Percentiles rank a stretch among this genome's conserved stretches.
phyloP scores from a whole-genome alignment of 306 rosid genomes.

The Ormosia emarginata region DNA sequence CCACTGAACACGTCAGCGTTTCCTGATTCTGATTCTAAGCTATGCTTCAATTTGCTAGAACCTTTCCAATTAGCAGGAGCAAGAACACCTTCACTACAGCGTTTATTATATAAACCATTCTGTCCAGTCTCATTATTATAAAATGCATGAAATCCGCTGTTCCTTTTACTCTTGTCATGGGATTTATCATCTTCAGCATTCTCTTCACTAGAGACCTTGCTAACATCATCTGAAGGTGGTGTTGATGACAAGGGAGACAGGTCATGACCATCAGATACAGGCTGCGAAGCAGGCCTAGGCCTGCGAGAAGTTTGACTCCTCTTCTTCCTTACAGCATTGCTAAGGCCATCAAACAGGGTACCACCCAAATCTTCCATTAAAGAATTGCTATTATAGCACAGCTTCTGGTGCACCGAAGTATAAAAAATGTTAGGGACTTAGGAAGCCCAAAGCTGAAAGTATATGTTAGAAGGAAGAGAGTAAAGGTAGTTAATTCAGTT shows the following conservation, averaged over 20 bases:
- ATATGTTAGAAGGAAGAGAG: no score
- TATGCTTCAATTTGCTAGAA: constrained; percentile 45
- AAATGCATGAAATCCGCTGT: constrained; percentile 43
- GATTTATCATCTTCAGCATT: constrained; percentile 49
- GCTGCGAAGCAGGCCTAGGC: constrained; percentile 63
- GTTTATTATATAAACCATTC: constrained; percentile 46
- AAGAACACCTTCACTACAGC: constrained; percentile 84
- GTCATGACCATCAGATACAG: constrained; percentile 40
- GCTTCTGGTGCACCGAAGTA: background rate
- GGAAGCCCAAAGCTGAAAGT: no score
- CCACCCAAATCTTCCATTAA: constrained; percentile 52
- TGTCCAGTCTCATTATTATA: constrained; percentile 54
- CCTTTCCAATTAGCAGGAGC: constrained; percentile 92
- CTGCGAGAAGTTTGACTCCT: constrained; percentile 68
- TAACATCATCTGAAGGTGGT: constrained; percentile 52
- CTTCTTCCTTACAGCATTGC: constrained; percentile 55
- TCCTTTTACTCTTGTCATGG: constrained; percentile 39
- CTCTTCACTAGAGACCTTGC: constrained; percentile 71
- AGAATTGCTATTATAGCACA: background rate
- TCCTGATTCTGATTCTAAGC: constrained; percentile 42
- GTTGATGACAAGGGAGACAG: constrained; percentile 45
- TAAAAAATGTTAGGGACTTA: no score
- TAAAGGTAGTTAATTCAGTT: no score
- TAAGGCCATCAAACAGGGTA: constrained; percentile 36
- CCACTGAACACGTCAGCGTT: constrained; percentile 47